Evolutionary conservation across 305 asterid species (phyloP).

Genomic region (Rubia peregrina): DNA sequence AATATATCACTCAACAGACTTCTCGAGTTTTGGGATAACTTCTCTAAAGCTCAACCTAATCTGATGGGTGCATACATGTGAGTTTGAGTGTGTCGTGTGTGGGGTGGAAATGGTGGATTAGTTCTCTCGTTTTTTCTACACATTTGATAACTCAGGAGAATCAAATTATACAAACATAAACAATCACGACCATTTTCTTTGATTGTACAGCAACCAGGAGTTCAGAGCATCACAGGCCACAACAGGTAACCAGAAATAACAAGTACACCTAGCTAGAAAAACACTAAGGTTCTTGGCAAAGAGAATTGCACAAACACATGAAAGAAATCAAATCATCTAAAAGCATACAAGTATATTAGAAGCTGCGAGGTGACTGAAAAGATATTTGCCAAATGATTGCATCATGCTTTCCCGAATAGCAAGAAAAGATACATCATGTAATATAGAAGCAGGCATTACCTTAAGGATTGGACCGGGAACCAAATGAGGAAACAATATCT

Average conservation of each 20-base stretch:
- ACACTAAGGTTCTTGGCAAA: background rate
- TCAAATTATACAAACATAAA: background rate
- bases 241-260: background rate
- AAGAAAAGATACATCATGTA: background rate
- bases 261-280: background rate
- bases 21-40: background rate
- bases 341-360: background rate
- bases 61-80: background rate
- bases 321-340: conserved; percentile 8
- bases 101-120: background rate
- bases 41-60: background rate
- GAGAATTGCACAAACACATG: background rate
- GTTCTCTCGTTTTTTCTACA: background rate
- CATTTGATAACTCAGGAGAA: background rate
- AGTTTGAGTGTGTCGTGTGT: background rate
- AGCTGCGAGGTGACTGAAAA: background rate
- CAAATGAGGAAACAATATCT: conserved; percentile 16
- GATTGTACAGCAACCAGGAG: background rate
- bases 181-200: background rate
- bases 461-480: background rate
- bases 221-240: background rate
- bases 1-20: background rate
- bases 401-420: background rate
- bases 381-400: background rate
- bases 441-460: background rate